A percentile compares a stretch with the other conserved stretches of the same genome.
Conservation (phyloP, 495 filamentous ascomycete species). For the Emericellopsis terricola region DNA sequence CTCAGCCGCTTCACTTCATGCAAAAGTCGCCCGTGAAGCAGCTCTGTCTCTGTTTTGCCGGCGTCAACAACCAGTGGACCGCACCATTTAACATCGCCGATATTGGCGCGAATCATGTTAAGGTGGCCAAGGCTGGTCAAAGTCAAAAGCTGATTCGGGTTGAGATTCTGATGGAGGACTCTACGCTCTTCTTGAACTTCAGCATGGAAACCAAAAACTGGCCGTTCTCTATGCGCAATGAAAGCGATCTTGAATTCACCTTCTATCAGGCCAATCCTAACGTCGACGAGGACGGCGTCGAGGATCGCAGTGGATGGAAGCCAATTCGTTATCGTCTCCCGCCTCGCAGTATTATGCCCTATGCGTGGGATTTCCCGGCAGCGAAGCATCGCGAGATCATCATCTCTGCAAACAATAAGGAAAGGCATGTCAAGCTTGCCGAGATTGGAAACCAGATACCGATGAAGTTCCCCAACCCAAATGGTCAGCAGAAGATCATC, state of each 20-base stretch:
- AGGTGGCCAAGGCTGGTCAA: conserved; percentile 77
- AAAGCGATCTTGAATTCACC: conserved; percentile 87
- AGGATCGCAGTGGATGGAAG: conserved; percentile 70
- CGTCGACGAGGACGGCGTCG: conserved; percentile 63
- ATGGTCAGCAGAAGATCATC: conserved; percentile 58
- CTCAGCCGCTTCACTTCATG: conserved; percentile 75
- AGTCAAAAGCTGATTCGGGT: conserved; percentile 74
- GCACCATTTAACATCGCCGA: conserved; percentile 95
- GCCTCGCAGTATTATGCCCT: conserved; percentile 93
- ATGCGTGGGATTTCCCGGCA: conserved; percentile 96
- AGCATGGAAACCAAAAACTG: conserved; percentile 82
- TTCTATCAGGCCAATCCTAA: conserved; percentile 71
- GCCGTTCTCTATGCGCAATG: conserved; percentile 97
- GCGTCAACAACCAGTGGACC: conserved; percentile 94
- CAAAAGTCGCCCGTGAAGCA: conserved; percentile 67
- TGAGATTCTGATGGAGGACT: conserved; percentile 77
- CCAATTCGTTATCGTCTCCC: conserved; percentile 88
- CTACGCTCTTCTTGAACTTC: conserved; percentile 84
- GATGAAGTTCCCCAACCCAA: conserved; percentile 50
- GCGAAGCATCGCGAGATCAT: conserved; percentile 90
- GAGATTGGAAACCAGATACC: conserved; percentile 92
- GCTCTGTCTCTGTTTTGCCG: conserved; percentile 81
- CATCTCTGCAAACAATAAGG: conserved; percentile 58
- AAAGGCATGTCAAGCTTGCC: conserved; percentile 78
- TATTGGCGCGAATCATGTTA: conserved; percentile 78